Conservation (phyloP, 164 flowering plant species). For the Umbilicus rupestris region DNA sequence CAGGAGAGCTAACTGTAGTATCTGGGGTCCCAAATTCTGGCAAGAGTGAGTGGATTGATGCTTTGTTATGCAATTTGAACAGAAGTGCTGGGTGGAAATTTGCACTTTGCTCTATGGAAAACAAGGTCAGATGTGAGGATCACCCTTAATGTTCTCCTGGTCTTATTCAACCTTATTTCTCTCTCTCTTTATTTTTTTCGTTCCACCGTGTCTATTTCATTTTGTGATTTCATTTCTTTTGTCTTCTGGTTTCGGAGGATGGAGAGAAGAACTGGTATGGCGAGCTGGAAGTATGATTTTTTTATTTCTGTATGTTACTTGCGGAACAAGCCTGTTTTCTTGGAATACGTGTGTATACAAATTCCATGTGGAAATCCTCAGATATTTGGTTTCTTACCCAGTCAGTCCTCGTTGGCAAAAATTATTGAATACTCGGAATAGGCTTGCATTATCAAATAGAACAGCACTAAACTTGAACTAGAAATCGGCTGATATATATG, state of each 20-base stretch:
- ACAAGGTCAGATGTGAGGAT: slow-evolving; percentile 36
- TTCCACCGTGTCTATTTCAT: background rate
- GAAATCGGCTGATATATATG: background rate
- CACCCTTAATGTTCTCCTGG: background rate
- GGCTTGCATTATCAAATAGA: background rate
- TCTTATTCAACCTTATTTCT: background rate
- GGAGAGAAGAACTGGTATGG: background rate
- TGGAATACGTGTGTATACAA: too few relatives aligned
- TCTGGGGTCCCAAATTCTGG: slow-evolving; percentile 99
- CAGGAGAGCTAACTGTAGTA: slow-evolving; percentile 87
- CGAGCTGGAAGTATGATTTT: background rate
- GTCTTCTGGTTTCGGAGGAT: background rate
- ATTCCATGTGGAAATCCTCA: background rate
- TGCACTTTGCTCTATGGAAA: slow-evolving; percentile 98
- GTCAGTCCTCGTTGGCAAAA: background rate
- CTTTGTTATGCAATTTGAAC: slow-evolving; percentile 82
- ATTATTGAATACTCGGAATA: background rate
- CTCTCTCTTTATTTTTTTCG: background rate
- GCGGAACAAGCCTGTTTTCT: background rate
- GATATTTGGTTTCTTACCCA: background rate
- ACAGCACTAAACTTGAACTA: background rate
- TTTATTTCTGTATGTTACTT: background rate
- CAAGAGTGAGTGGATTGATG: slow-evolving; percentile 99
- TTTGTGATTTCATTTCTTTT: background rate
- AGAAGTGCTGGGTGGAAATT: slow-evolving; percentile 68